These are phyloP conservation scores for Lentinula boryana DNA, from an alignment of 768 basidiomycete genomes.

Conservation along the genomic window DNA sequence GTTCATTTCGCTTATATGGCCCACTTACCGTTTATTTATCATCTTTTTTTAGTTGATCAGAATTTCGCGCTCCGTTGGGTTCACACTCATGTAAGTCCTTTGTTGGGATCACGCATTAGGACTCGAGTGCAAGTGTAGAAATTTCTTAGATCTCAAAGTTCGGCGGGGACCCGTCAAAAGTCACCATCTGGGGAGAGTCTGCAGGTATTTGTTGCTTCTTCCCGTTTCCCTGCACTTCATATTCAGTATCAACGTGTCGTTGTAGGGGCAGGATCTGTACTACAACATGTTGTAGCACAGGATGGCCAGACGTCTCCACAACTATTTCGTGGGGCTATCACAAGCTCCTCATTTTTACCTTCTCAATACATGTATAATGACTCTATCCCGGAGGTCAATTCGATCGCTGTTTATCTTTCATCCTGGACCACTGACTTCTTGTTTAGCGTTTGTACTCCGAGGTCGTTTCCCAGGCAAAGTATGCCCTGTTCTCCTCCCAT, in stretches of 20 bases:
- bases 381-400: conserved; percentile 19
- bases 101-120: background rate
- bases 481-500: background rate
- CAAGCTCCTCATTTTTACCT: conserved; percentile 26
- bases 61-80: conserved; percentile 27
- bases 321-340: conserved; percentile 24
- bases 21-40: background rate
- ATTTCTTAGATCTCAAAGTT: conserved; percentile 24
- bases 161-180: conserved; percentile 24
- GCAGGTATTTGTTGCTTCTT: conserved; percentile 12
- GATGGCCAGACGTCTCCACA: conserved; percentile 25
- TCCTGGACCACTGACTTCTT: background rate
- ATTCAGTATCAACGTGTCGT: background rate
- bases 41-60: conserved; percentile 23
- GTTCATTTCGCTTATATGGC: conserved; percentile 3
- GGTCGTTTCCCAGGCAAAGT: background rate
- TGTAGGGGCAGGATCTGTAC: conserved; percentile 24
- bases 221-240: background rate
- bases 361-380: conserved; percentile 29
- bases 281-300: conserved; percentile 26
- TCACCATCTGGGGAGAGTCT: conserved; percentile 32
- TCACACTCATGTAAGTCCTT: conserved; percentile 21
- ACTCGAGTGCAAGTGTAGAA: background rate
- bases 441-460: background rate
- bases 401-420: background rate